Base-by-base conservation (phyloP, 257 asterid species). In the Galeopsis tetrahit region DNA sequence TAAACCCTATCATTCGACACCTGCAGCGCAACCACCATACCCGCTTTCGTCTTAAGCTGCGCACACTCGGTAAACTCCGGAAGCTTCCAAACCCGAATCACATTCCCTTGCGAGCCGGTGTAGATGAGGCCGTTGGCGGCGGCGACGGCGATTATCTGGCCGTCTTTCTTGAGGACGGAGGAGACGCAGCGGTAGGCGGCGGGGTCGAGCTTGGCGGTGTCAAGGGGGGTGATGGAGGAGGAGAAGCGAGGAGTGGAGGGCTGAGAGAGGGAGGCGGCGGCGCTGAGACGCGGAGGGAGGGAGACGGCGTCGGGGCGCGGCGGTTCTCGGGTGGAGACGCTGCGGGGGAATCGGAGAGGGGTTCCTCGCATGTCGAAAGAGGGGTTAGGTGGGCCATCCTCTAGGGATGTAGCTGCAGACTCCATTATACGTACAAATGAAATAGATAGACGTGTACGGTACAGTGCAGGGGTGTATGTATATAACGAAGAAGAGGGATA, bases 1-100 rank as follows among this genome's bases (percentile, higher is more conserved):
- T 86, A 94, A 35, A 94, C 94, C 84, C 86, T 83, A 28, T 94
- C 97, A 44, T 84, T 88, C 0, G 90, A 82, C 31, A 91, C 93
- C 14, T 85, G 79, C 17, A 94, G 35, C 0, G 96, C 88, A 7
- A 94, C 87, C 48, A 84, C 96, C 83, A 85, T 80, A 74, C 77
- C 13, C 14, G 96, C 81, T 59, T 81, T 89, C 3, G 97, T 85
- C 85, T 91, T 91, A 14, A 94, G 97, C 82, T 86, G 96, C 33
- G 89, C 98, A 68, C 92, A 88, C 49, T 91, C 98, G 0, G 95
- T 78, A 77, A 91, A 88, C 82, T 94, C 98, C 1, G 98, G 97
- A 82, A 89, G 80, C 88, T 85, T 94, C 98, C 98, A 94, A 1
- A 94, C 85, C 31, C 98, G 83, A 11, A 94, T 66, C 15, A 69